Conservation (phyloP, 345 rosid species). For the Heritiera fomes region DNA sequence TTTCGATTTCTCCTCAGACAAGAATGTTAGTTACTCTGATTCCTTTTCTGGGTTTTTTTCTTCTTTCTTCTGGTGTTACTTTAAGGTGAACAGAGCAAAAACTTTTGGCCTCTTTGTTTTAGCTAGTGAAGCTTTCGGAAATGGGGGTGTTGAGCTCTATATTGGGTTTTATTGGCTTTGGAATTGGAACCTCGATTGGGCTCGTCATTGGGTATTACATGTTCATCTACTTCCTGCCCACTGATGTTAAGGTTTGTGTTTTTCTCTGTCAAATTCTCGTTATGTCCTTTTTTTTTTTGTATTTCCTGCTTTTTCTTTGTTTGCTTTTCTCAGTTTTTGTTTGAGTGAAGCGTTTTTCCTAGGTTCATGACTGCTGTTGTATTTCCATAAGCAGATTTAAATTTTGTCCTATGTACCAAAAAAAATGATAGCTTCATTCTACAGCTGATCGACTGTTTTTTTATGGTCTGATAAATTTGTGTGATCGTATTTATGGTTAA, state of each 20-base stretch:
- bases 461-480: not conserved
- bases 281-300: not conserved
- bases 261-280: not conserved
- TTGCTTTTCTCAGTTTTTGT: slow-evolving; percentile 7
- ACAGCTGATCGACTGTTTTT: not conserved
- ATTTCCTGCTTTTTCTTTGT: not conserved
- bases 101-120: not conserved
- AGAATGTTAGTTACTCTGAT: not conserved
- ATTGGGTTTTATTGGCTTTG: slow-evolving; percentile 69
- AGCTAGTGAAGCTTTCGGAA: slow-evolving; percentile 2
- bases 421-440: not conserved
- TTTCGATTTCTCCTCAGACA: not conserved
- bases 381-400: not conserved
- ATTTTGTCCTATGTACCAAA: not conserved
- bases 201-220: slow-evolving; percentile 67
- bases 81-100: not conserved
- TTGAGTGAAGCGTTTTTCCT: not conserved
- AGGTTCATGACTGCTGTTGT: not conserved
- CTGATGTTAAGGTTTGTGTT: slow-evolving; percentile 64
- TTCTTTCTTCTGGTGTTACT: not conserved
- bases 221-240: slow-evolving; percentile 70
- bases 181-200: slow-evolving; percentile 77
- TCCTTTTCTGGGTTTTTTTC: not conserved
- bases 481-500: not conserved
- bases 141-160: slow-evolving; percentile 73